phyloP scores from a whole-genome alignment of 495 filamentous ascomycete genomes.

The Darksidea phi region DNA sequence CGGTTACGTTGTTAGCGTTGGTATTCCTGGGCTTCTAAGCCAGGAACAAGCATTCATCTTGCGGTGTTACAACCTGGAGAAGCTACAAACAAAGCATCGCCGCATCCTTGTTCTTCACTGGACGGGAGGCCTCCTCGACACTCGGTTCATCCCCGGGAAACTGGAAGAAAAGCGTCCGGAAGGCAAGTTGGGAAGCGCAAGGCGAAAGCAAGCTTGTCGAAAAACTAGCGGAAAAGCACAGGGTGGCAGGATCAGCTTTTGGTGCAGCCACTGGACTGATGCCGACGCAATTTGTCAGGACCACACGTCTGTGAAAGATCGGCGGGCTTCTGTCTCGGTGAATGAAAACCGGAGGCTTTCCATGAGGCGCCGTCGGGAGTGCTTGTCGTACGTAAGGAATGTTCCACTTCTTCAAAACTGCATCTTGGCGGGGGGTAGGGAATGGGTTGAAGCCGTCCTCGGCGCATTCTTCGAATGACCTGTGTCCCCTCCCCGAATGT shows the following conservation, averaged over 20 bases:
- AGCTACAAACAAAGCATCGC: slow-evolving; percentile 28
- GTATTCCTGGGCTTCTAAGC: too few species aligned
- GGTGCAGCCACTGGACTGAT: slow-evolving; percentile 48
- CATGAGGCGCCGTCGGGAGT: too few species aligned
- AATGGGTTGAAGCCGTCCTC: too few species aligned
- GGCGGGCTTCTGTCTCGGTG: too few species aligned
- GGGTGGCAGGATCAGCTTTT: slow-evolving; percentile 54
- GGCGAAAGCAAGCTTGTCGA: slow-evolving; percentile 38
- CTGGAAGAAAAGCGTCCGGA: slow-evolving; percentile 43
- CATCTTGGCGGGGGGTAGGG: too few species aligned
- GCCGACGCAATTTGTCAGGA: slow-evolving; percentile 35
- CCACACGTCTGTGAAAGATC: too few species aligned
- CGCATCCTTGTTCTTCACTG: slow-evolving; percentile 18
- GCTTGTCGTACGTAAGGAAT: too few species aligned
- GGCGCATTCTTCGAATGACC: too few species aligned
- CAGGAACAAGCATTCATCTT: slow-evolving; percentile 52
- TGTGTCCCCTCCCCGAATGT: too few species aligned
- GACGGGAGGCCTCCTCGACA: slow-evolving; percentile 36
- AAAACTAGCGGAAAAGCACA: slow-evolving; percentile 47
- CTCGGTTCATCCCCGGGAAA: slow-evolving; percentile 52
- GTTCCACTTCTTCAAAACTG: too few species aligned
- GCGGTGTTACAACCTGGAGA: slow-evolving; percentile 35
- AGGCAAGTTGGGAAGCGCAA: slow-evolving; percentile 23
- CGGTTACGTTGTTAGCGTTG: too few species aligned
- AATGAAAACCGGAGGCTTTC: too few species aligned